Percentiles rank a stretch among this genome's conserved stretches.
These are phyloP conservation scores for Poa pratensis DNA, from an alignment of 176 grass and related monocot species.

Conservation along the genomic window DNA sequence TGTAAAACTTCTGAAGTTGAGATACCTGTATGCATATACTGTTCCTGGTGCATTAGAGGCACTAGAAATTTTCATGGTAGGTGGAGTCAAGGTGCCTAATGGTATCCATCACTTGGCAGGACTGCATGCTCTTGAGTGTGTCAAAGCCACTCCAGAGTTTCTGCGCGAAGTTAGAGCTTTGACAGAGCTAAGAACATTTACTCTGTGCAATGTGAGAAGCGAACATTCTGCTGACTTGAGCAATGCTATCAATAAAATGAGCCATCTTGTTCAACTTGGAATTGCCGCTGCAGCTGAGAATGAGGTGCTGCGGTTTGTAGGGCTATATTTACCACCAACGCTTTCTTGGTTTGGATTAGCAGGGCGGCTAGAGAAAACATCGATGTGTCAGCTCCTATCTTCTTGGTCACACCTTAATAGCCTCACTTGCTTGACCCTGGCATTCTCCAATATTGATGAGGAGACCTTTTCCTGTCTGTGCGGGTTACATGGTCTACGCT, in stretches of 20 bases:
- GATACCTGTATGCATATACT: neutral
- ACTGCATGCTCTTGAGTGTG: neutral
- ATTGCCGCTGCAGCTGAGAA: neutral
- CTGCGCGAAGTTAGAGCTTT: neutral
- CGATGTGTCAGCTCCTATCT: neutral
- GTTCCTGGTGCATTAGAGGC: neutral
- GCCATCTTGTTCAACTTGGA: neutral
- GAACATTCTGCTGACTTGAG: neutral
- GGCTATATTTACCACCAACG: neutral
- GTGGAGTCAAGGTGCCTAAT: neutral
- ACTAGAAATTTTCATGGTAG: neutral
- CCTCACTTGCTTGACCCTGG: neutral
- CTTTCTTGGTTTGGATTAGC: neutral
- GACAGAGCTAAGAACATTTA: neutral
- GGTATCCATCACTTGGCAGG: neutral
- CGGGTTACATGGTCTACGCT: neutral
- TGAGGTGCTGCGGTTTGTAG: neutral
- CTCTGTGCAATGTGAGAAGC: neutral
- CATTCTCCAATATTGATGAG: neutral
- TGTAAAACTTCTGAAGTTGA: neutral
- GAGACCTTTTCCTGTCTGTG: neutral
- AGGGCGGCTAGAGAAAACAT: neutral
- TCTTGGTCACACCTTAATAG: slow-evolving; percentile 2
- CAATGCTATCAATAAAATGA: neutral
- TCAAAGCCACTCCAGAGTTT: neutral